Conservation (phyloP, 768 basidiomycete species). For the Trametes villosa region DNA sequence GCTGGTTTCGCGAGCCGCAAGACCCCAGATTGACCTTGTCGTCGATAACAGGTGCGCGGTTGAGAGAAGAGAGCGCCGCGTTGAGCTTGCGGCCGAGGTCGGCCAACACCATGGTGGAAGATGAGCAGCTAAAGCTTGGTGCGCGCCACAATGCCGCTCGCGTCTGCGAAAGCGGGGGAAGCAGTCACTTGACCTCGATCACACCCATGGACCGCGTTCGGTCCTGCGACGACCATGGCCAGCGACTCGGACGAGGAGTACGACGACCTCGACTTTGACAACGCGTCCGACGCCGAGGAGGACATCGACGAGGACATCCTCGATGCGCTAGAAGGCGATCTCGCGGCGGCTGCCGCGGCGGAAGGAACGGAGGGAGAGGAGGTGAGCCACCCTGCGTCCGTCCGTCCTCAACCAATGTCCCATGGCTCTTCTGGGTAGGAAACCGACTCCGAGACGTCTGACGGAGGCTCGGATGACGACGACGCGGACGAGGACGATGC, state of each 20-base stretch:
- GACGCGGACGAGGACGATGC: slow-evolving; percentile 44
- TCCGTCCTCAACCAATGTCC: slow-evolving; percentile 10
- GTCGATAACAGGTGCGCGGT: slow-evolving; percentile 84
- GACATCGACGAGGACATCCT: slow-evolving; percentile 66
- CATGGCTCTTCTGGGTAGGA: slow-evolving; percentile 43
- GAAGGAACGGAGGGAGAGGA: slow-evolving; percentile 75
- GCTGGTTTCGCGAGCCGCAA: not conserved
- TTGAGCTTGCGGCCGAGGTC: slow-evolving; percentile 95
- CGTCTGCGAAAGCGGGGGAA: not conserved
- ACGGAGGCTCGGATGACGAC: slow-evolving; percentile 49
- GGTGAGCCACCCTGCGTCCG: slow-evolving; percentile 45
- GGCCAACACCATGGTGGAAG: slow-evolving; percentile 82
- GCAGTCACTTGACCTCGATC: slow-evolving; percentile 23
- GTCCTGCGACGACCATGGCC: slow-evolving; percentile 42
- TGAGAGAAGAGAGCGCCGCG: slow-evolving; percentile 88
- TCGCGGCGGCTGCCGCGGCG: slow-evolving; percentile 40
- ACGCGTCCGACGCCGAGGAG: slow-evolving; percentile 51
- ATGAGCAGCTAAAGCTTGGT: not conserved
- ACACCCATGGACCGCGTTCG: slow-evolving; percentile 18
- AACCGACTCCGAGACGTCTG: slow-evolving; percentile 62
- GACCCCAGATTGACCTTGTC: slow-evolving; percentile 67
- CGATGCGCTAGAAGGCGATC: slow-evolving; percentile 56
- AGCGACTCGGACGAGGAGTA: slow-evolving; percentile 71
- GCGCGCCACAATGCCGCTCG: slow-evolving; percentile 5
- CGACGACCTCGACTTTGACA: slow-evolving; percentile 64